Evolutionary conservation across 2,329 filamentous ascomycete species (phyloP), one percentile per base, ranked within the genome.

Genomic region (Lachnellula arida): DNA sequence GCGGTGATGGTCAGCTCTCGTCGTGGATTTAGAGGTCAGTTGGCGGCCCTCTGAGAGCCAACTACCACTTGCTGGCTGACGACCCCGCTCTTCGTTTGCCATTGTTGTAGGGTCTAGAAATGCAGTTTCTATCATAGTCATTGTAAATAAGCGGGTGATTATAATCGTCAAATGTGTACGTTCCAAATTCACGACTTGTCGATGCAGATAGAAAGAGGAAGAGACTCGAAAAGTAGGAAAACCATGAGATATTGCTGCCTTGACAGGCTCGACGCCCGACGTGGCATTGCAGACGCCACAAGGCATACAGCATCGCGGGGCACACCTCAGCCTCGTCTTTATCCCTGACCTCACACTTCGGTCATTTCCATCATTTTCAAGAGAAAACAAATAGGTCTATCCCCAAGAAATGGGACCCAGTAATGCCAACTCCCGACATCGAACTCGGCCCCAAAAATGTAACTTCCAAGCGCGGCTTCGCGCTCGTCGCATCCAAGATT

Each of bases 401-500:
- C 25, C 19, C 12, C 22, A 23, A 28, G 5, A 17, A 40, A 15
- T n/a, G 8, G 14, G 15, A 40, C 37, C 14, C 37, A 15, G 14
- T 23, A 49, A 54, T 49, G 52, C 22, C 44, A 22, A 49, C 12
- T 19, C 32, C 46, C 5, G 44, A 48, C 32, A 42, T 54, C 23
- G 44, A 49, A 22, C 52, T 49, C 23, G 46, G 25, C 14, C 5
- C 35, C 28, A 25, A 19, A 5, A 46, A 46, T 51, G 25, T 47
- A 46, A 57, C 12, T 22, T 15, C 37, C 15, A 15, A 17, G 14
- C 15, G 58, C 39, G 60, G 61, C 25, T 63, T 62, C 43, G 25
- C 50, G 1, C 11, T 9, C 6, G 52, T 63, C 9, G 56, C 60
- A 15, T 35, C 51, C 7, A 55, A 60, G 32, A 61, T 63, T 22